Percentiles rank a stretch among this genome's conserved stretches.
phyloP scores from a whole-genome alignment of 768 basidiomycete species.

The Rhizopogon vinicolor region DNA sequence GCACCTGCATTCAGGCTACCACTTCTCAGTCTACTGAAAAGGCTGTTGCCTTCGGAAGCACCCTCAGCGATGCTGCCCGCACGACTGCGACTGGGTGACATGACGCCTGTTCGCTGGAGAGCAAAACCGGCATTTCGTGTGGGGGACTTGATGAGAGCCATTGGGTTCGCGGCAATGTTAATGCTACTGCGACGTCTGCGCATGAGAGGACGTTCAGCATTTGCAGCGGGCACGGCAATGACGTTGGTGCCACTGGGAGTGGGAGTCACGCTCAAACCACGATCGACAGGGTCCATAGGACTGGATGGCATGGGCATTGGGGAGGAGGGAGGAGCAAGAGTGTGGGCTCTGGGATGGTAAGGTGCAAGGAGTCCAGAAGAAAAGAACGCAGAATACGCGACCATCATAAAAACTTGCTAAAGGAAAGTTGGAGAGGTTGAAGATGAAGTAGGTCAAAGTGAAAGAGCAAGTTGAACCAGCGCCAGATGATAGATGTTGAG shows the following conservation, averaged over 20 bases:
- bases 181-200: conserved; percentile 63
- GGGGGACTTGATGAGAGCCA: conserved; percentile 56
- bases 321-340: conserved; percentile 22
- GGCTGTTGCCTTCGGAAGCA: conserved; percentile 34
- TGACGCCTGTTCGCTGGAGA: conserved; percentile 40
- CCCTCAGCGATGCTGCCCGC: conserved; percentile 39
- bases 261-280: conserved; percentile 32
- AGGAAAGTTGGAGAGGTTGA: background rate
- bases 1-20: conserved; percentile 41
- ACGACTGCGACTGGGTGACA: conserved; percentile 36
- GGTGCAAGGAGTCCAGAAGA: conserved; percentile 66
- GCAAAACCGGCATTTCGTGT: conserved; percentile 46
- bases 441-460: background rate
- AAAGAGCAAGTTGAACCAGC: conserved; percentile 14
- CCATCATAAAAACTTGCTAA: conserved; percentile 22
- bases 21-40: conserved; percentile 51
- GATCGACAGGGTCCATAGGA: conserved; percentile 30
- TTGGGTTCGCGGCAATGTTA: conserved; percentile 48
- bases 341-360: conserved; percentile 21
- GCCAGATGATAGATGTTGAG: background rate
- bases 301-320: conserved; percentile 13
- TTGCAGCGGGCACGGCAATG: conserved; percentile 22
- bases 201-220: conserved; percentile 36
- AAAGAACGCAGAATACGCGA: conserved; percentile 62
- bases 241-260: conserved; percentile 22